Base-by-base conservation (phyloP, 176 grass and related monocot genomes). In the Hordeum marinum region DNA sequence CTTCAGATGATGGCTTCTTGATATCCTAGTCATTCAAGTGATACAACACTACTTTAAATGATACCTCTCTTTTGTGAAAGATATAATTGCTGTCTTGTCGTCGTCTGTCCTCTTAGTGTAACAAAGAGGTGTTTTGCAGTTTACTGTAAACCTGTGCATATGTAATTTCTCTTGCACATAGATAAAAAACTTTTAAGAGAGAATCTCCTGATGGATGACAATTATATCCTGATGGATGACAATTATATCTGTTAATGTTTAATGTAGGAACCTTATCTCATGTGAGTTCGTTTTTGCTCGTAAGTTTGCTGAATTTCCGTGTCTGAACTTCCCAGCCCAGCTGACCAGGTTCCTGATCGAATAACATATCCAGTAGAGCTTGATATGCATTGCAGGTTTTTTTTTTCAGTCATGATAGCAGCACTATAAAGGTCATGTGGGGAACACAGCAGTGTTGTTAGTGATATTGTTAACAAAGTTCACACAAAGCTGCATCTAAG, bases 251-350 rank as follows among this genome's bases (percentile, higher is more conserved):
- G 8, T 84, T 35, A 14, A 13, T 48, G 21, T 29, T 35, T 48
- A 35, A 46, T 63, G 5, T 11, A 63, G 39, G 55, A 61, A 73
- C 18, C 52, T 55, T 17, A 55, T 21, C 58, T 50, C 2, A 6
- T 7, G n/a, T 12, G 8, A 34, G 9, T 34, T 35, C 10, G 27
- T 89, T 79, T 29, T 55, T 15, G n/a, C 64, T 75, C 54, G 11
- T 39, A 46, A 83, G 18, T 46, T 24, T 80, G 11, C 61, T 68
- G 34, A 62, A 83, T 83, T 80, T 77, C 71, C 39, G 25, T 70
- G 14, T 8, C 37, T 46, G 27, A 70, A 37, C 21, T 69, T 72
- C 62, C 37, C 24, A 42, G 23, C 14, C 13, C 13, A n/a, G 27
- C 27, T 71, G 21, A 40, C 46, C 25, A 8, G 8, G 48, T 83